A percentile compares a stretch with the other conserved stretches of the same genome.
phyloP scores from a whole-genome alignment of 2,329 filamentous ascomycete genomes.

The Colletotrichum magnum region DNA sequence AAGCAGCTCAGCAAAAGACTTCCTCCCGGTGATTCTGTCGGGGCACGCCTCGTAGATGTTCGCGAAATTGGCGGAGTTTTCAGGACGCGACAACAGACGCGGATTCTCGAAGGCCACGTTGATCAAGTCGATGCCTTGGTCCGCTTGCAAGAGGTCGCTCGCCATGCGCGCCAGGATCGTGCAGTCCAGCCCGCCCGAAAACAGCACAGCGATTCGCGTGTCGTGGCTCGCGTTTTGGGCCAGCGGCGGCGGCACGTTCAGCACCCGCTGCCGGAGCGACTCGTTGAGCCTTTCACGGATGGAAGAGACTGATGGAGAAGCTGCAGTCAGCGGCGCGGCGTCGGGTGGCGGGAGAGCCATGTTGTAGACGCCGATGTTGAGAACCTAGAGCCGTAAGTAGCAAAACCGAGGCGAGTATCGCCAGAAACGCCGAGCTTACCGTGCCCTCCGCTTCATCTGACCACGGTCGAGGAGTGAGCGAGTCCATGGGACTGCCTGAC shows the following conservation, averaged over 20 bases:
- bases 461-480: constrained; percentile 47
- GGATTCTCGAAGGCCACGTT: constrained; percentile 99
- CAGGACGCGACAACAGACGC: constrained; percentile 71
- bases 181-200: constrained; percentile 95
- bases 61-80: constrained; percentile 45
- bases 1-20: constrained; percentile 82
- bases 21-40: constrained; percentile 88
- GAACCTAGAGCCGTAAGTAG: constrained; percentile 65
- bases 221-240: constrained; percentile 48
- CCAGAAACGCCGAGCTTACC: constrained; percentile 58
- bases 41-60: constrained; percentile 85
- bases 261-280: constrained; percentile 75
- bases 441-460: constrained; percentile 50
- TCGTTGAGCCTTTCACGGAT: constrained; percentile 69
- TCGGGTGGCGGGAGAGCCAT: constrained; percentile 56
- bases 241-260: constrained; percentile 74
- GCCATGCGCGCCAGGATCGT: constrained; percentile 86
- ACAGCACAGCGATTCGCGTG: constrained; percentile 81
- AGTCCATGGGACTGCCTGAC: not conserved
- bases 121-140: constrained; percentile 85
- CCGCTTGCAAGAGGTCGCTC: constrained; percentile 79
- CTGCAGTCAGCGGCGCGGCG: constrained; percentile 37
- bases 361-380: constrained; percentile 69
- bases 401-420: constrained; percentile 44
- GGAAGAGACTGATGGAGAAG: constrained; percentile 64